Evolutionary conservation across 352 stramenopile species (phyloP).

Genomic region (Globisporangium spiculum): DNA sequence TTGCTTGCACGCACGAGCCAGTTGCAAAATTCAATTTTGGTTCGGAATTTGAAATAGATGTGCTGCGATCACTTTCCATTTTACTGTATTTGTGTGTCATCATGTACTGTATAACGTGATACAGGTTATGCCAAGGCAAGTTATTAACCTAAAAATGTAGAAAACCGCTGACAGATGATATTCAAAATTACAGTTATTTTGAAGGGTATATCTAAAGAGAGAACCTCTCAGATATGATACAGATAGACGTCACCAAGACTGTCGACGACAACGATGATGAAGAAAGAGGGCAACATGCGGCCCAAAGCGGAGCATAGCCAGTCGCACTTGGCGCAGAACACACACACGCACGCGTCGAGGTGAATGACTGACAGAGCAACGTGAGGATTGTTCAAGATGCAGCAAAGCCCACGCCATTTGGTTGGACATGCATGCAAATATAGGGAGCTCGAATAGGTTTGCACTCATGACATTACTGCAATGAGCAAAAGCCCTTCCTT

Average conservation of each 20-base stretch:
- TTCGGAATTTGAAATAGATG: neutral
- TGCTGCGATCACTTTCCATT: neutral
- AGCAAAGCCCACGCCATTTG: neutral
- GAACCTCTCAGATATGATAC: neutral
- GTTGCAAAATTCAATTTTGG: neutral
- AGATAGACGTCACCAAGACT: neutral
- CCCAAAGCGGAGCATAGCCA: neutral
- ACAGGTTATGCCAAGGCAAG: too few species aligned
- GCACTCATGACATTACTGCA: too few species aligned
- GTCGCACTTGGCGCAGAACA: neutral
- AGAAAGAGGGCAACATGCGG: neutral
- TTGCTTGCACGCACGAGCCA: neutral
- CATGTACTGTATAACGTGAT: too few species aligned
- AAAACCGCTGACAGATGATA: neutral
- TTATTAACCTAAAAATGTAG: neutral
- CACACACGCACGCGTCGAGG: too few species aligned
- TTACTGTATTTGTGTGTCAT: too few species aligned
- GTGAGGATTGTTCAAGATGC: neutral
- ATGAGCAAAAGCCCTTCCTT: neutral
- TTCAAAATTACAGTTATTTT: neutral
- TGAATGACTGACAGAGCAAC: neutral
- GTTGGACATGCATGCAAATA: too few species aligned
- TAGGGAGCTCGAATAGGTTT: too few species aligned
- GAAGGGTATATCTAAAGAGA: neutral
- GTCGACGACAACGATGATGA: neutral